Percentiles rank a stretch among this genome's conserved stretches.
Evolutionary conservation across 306 rosid genomes (phyloP).

Genomic region (Corylus avellana): DNA sequence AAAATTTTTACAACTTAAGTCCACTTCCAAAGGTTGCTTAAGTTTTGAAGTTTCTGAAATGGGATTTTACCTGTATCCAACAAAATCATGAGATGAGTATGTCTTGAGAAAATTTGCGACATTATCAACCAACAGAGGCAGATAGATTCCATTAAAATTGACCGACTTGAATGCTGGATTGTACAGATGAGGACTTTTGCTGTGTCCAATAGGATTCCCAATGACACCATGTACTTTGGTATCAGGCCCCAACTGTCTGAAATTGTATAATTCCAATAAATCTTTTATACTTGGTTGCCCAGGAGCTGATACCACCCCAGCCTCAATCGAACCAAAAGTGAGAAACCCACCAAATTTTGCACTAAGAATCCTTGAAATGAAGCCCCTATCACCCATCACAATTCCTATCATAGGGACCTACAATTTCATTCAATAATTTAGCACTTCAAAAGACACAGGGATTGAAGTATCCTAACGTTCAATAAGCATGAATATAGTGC

Average conservation of each 20-base stretch:
- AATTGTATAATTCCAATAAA: constrained; percentile 62
- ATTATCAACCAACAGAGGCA: constrained; percentile 65
- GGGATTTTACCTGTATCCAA: constrained; percentile 60
- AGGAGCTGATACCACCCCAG: constrained; percentile 49
- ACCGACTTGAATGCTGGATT: constrained; percentile 59
- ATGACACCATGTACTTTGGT: constrained; percentile 71
- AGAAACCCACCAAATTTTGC: constrained; percentile 71
- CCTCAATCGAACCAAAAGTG: constrained; percentile 60
- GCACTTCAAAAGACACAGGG: background rate
- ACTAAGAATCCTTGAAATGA: constrained; percentile 56
- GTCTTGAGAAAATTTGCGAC: constrained; percentile 50
- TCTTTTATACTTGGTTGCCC: constrained; percentile 67
- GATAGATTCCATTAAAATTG: constrained; percentile 63
- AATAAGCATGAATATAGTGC: background rate
- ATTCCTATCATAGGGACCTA: constrained; percentile 71
- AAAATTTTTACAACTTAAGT: no score
- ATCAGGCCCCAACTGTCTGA: constrained; percentile 53
- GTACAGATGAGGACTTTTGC: constrained; percentile 65
- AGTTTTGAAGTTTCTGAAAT: constrained; percentile 12
- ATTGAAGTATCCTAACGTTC: background rate
- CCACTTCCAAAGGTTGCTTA: no score
- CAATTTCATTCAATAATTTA: constrained; percentile 10
- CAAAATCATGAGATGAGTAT: constrained; percentile 63
- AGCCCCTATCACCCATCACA: constrained; percentile 70
- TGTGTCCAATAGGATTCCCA: constrained; percentile 69